These are phyloP conservation scores for Annona squamosa DNA, from an alignment of 164 flowering plant species.

Conservation along the genomic window DNA sequence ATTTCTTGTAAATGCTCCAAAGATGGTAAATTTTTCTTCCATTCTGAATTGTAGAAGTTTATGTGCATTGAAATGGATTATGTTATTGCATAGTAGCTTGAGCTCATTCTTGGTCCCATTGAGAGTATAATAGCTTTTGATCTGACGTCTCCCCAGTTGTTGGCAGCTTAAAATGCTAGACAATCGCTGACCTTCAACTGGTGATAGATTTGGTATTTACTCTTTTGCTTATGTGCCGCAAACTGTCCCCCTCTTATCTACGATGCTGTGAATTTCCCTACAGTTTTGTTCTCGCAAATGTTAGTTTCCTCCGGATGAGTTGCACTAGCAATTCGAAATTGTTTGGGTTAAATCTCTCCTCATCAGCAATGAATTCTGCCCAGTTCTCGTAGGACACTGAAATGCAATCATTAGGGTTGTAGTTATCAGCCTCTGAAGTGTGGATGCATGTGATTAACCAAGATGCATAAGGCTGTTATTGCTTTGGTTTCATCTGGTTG, in stretches of 20 bases:
- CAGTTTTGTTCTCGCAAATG: neutral
- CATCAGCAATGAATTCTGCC: too few relatives aligned
- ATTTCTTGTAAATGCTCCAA: slow-evolving; percentile 26
- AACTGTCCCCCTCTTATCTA: neutral
- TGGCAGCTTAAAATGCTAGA: neutral
- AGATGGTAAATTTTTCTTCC: slow-evolving; percentile 15
- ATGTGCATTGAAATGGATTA: neutral
- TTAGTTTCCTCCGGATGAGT: neutral
- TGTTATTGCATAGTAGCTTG: neutral
- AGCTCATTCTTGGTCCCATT: neutral
- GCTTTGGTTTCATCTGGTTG: too few relatives aligned
- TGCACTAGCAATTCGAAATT: neutral
- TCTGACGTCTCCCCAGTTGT: too few relatives aligned
- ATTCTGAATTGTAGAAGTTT: too few relatives aligned
- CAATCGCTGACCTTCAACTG: neutral
- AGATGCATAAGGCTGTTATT: too few relatives aligned
- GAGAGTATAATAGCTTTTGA: too few relatives aligned
- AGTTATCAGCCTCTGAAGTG: too few relatives aligned
- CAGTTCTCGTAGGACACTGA: too few relatives aligned
- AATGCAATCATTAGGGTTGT: too few relatives aligned
- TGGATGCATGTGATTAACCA: too few relatives aligned
- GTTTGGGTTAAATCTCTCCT: too few relatives aligned
- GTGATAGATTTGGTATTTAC: neutral
- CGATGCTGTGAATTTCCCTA: neutral
- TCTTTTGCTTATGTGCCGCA: neutral